Base-by-base conservation (phyloP, 2,329 filamentous ascomycete genomes). In the Phialocephala subalpina region DNA sequence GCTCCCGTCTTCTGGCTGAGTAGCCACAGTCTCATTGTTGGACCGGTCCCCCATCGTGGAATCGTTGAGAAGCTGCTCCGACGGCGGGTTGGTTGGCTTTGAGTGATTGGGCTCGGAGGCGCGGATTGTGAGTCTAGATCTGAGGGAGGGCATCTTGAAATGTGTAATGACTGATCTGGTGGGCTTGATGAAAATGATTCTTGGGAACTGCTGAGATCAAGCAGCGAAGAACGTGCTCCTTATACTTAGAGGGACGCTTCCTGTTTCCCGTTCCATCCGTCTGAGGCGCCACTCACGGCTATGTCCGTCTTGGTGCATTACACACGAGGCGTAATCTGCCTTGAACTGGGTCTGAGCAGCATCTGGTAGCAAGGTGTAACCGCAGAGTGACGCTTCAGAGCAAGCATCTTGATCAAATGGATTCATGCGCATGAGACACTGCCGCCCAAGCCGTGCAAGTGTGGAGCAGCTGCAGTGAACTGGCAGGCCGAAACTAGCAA, bases 281-380 rank as follows among this genome's bases (percentile, higher is more conserved):
- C 42, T 47, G 42, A 47, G 42, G 16, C 42, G 42, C 20, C 20
- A 47, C 42, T 47, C 42, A 47, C 42, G 42, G 42, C 42, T 47
- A 22, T 47, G 20, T 47, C 42, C 42, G 42, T 47, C 42, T 47
- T 47, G 42, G 42, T 47, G 42, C 42, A 47, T 18, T 47, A 47
- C 20, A 47, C 20, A 47, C 20, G 42, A 18, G 42, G 16, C 42
- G 42, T 22, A 47, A 47, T 47, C 42, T 47, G 42, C 42, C 42
- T 18, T 47, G 42, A 47, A 22, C 42, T 47, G 42, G 42, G 42
- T 47, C 42, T 22, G 42, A 47, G 42, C 42, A 47, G 42, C 42
- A 47, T 47, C 42, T 47, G 42, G 42, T 22, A 47, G 42, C 42
- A 47, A 47, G 42, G 42, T 47, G 42, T 47, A 47, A 47, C 42